Evolutionary conservation across 139 green algal species (phyloP).

Genomic region (Volvox reticuliferus): DNA sequence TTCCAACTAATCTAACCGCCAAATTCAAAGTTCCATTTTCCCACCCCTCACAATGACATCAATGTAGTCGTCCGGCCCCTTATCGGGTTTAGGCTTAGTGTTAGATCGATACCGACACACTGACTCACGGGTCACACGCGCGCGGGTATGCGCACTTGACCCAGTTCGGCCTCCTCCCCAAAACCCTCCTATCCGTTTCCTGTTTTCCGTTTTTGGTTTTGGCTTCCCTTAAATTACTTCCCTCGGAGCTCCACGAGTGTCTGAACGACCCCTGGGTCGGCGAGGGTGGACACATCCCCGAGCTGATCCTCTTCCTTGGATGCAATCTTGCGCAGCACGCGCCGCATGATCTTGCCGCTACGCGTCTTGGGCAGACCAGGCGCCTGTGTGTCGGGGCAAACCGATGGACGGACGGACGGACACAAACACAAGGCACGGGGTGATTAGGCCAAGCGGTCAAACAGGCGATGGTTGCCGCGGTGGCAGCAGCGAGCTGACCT

Average conservation of each 20-base stretch:
- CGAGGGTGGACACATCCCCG: conserved; percentile 85
- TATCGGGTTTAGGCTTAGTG: too few species aligned
- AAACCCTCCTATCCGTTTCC: too few species aligned
- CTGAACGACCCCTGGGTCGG: conserved; percentile 86
- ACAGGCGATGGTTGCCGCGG: not conserved
- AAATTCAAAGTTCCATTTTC: too few species aligned
- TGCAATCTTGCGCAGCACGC: conserved; percentile 91
- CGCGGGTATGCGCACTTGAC: too few species aligned
- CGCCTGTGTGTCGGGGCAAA: conserved; percentile 62
- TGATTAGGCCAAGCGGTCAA: not conserved
- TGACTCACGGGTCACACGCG: too few species aligned
- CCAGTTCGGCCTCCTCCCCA: too few species aligned
- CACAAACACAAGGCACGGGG: not conserved
- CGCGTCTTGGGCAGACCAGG: conserved; percentile 91
- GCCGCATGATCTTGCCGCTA: conserved; percentile 92
- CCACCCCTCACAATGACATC: too few species aligned
- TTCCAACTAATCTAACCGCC: too few species aligned
- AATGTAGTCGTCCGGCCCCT: too few species aligned
- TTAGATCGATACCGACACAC: too few species aligned
- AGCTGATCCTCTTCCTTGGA: conserved; percentile 74
- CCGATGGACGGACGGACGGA: not conserved
- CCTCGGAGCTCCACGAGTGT: conserved; percentile 75
- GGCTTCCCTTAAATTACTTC: conserved; percentile 15
- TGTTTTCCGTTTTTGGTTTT: too few species aligned
- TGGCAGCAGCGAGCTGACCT: not conserved